Percentiles rank a stretch among this genome's conserved stretches.
phyloP scores from a whole-genome alignment of 1,139 yeast species.

The Arxiozyma bovina region DNA sequence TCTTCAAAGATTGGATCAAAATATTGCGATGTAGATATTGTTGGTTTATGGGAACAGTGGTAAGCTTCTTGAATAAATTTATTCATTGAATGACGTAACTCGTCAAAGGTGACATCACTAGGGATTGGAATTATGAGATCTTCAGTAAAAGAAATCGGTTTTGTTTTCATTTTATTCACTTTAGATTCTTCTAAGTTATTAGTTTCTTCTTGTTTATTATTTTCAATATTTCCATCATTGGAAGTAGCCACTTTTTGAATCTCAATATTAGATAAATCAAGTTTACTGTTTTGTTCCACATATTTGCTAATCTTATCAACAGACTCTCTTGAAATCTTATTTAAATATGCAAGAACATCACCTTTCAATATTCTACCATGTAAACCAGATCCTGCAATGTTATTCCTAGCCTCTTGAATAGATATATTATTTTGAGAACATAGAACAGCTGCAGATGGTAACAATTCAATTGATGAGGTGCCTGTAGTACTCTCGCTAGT shows the following conservation, averaged over 20 bases:
- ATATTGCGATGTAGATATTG: slow-evolving; percentile 36
- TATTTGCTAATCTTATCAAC: slow-evolving; percentile 47
- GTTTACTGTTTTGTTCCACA: slow-evolving; percentile 50
- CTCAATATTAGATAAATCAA: slow-evolving; percentile 70
- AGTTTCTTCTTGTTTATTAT: slow-evolving; percentile 5
- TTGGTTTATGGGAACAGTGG: slow-evolving; percentile 18
- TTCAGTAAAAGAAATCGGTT: slow-evolving; percentile 23
- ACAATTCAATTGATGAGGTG: slow-evolving; percentile 7
- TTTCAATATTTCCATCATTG: slow-evolving; percentile 22
- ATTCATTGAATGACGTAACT: slow-evolving; percentile 14
- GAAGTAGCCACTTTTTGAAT: background rate
- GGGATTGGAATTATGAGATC: slow-evolving; percentile 17
- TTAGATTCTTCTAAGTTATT: background rate
- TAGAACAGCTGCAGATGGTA: slow-evolving; percentile 70
- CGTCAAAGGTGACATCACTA: slow-evolving; percentile 10
- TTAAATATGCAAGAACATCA: slow-evolving; percentile 78
- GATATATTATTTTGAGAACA: slow-evolving; percentile 56
- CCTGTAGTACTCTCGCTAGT: background rate
- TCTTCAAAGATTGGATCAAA: slow-evolving; percentile 60
- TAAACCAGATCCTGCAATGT: slow-evolving; percentile 82
- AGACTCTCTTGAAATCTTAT: slow-evolving; percentile 52
- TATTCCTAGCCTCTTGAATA: slow-evolving; percentile 55
- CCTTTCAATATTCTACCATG: slow-evolving; percentile 82
- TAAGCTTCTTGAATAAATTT: slow-evolving; percentile 20
- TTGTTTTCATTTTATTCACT: slow-evolving; percentile 17